These are phyloP conservation scores for Telopea speciosissima DNA, from an alignment of 177 flowering plant genomes.

Conservation along the genomic window DNA sequence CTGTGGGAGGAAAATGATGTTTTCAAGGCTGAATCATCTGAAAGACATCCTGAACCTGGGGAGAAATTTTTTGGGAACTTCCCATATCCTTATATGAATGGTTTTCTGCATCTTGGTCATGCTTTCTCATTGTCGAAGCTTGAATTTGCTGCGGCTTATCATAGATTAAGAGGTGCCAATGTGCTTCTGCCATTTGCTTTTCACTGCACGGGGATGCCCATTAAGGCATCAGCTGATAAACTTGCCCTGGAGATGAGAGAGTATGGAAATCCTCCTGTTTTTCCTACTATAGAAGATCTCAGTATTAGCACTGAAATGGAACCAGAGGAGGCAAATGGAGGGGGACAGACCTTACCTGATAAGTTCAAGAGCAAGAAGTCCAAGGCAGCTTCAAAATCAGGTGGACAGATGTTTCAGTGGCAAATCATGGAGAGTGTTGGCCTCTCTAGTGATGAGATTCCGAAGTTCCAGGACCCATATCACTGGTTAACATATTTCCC, in stretches of 20 bases:
- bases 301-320: slow-evolving; percentile 16
- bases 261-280: slow-evolving; percentile 74
- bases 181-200: slow-evolving; percentile 87
- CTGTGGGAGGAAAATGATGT: slow-evolving; percentile 73
- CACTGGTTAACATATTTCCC: slow-evolving; percentile 78
- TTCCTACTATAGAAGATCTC: slow-evolving; percentile 42
- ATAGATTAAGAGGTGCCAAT: slow-evolving; percentile 74
- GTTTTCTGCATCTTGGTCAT: slow-evolving; percentile 80
- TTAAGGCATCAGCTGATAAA: slow-evolving; percentile 93
- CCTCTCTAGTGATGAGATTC: slow-evolving; percentile 63
- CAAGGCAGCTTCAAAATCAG: slow-evolving; percentile 64
- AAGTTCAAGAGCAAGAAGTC: slow-evolving; percentile 87
- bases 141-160: slow-evolving; percentile 85
- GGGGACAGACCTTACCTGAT: slow-evolving; percentile 33
- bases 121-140: slow-evolving; percentile 89
- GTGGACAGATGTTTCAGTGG: slow-evolving; percentile 74
- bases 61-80: slow-evolving; percentile 91
- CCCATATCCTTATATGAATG: slow-evolving; percentile 95
- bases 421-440: slow-evolving; percentile 84
- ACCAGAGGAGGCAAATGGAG: slow-evolving; percentile 27
- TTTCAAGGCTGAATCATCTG: slow-evolving; percentile 54
- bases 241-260: slow-evolving; percentile 52
- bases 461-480: slow-evolving; percentile 61
- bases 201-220: slow-evolving; percentile 97
- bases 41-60: slow-evolving; percentile 45